Base-by-base conservation (phyloP, 371 early-diverging fungal genomes). In the Polyrhizophydium stewartii region DNA sequence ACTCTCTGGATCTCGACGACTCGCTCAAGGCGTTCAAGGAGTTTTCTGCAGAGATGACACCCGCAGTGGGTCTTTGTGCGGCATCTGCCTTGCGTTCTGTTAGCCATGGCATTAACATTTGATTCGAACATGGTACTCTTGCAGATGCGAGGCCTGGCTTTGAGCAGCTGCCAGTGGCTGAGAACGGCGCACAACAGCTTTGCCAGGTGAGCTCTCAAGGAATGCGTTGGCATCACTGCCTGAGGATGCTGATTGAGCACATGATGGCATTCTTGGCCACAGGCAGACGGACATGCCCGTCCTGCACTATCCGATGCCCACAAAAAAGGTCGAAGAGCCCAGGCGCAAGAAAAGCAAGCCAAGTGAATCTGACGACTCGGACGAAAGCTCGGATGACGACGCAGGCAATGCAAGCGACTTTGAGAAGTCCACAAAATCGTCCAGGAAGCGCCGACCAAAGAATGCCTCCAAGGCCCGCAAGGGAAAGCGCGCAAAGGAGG, bases 171-270 rank as follows among this genome's bases (percentile, higher is more conserved):
- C 61, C 93, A 93, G 27, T 58, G 81, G 49, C 85, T 94, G 62
- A 84, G 94, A 12, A 73, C 78, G 0, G 90, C 88, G 1, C 94
- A 94, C 74, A 94, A 94, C 65, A 86, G 87, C 22, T 94, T 94
- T 78, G 83, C 89, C 21, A 76, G 91, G 37, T 74, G 69, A 58
- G 58, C 5, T 33, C 21, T 57, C 9, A 13, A 7, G 35, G 3
- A 13, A 35, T 13, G 7, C 25, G 22, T 1, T 1, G 31, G 32
- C 2, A 59, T 27, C 31, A 37, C 37, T 47, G 22, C 59, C 58
- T 32, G 78, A 86, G 0, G 89, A 90, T 35, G 35, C 35, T 3
- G 35, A 3, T 35, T 35, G 35, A 7, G 35, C n/a, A n/a, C n/a
- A n/a, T n/a, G n/a, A n/a, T n/a, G n/a, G n/a, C n/a, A n/a, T n/a